Evolutionary conservation across 2,329 filamentous ascomycete species (phyloP).

Genomic region (Arthrobotrys megalospora): DNA sequence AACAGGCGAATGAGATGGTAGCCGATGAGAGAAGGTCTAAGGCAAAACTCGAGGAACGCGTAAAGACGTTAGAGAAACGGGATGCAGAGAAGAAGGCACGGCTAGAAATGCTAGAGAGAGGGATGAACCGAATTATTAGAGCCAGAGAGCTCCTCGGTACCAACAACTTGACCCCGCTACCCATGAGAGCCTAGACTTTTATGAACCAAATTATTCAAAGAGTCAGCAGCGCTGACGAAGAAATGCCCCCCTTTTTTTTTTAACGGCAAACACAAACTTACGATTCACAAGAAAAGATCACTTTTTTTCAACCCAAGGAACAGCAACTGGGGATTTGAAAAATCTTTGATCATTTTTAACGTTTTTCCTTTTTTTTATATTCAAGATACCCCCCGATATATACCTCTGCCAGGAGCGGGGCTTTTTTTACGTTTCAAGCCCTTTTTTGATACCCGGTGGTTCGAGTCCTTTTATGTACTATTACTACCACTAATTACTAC

Average conservation of each 20-base stretch:
- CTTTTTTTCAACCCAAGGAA: not conserved
- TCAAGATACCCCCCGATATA: conserved; percentile 42
- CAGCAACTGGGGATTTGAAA: not conserved
- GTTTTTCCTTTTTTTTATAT: conserved; percentile 31
- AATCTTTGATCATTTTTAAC: not conserved
- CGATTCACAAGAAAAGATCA: conserved; percentile 25
- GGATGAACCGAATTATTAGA: conserved; percentile 79
- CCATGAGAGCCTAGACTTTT: not conserved
- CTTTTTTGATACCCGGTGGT: conserved; percentile 43
- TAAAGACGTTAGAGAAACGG: conserved; percentile 78
- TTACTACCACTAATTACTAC: conserved; percentile 4
- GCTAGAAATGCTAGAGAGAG: conserved; percentile 79
- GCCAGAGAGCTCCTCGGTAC: conserved; percentile 75
- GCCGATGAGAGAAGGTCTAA: conserved; percentile 80
- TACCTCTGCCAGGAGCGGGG: conserved; percentile 15
- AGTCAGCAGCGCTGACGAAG: conserved; percentile 5
- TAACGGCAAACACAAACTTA: conserved; percentile 3
- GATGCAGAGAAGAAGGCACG: conserved; percentile 79
- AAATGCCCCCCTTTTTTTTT: conserved; percentile 1
- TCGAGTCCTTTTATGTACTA: conserved; percentile 6
- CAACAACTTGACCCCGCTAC: not conserved
- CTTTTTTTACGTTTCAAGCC: conserved; percentile 21
- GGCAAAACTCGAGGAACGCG: conserved; percentile 79
- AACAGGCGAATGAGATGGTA: conserved; percentile 91
- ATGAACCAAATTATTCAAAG: conserved; percentile 10